phyloP scores from a whole-genome alignment of 352 stramenopile species.

The Globisporangium acanthophoron region DNA sequence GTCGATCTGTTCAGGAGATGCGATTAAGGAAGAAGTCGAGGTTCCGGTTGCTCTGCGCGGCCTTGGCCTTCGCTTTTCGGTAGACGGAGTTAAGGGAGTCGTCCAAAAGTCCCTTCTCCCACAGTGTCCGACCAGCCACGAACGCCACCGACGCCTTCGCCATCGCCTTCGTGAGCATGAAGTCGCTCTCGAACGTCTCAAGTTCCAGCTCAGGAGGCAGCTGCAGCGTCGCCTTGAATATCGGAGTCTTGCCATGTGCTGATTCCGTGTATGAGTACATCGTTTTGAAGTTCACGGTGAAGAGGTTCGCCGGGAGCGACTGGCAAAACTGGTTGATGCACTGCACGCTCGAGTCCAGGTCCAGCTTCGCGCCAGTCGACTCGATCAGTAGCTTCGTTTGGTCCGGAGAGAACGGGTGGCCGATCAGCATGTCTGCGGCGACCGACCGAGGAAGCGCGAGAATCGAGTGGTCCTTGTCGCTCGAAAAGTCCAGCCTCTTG shows the following conservation, averaged over 20 bases:
- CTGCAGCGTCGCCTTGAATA: conserved; percentile 49
- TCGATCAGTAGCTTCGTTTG: conserved; percentile 35
- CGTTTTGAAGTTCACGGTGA: conserved; percentile 42
- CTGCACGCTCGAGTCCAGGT: conserved; percentile 68
- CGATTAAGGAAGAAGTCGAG: conserved; percentile 47
- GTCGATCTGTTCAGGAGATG: conserved; percentile 13
- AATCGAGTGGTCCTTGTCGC: conserved; percentile 58
- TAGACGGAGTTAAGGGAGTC: conserved; percentile 73
- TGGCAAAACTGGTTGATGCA: conserved; percentile 81
- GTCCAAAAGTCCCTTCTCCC: conserved; percentile 48
- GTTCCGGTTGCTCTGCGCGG: conserved; percentile 31
- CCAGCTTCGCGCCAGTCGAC: conserved; percentile 55
- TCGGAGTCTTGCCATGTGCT: conserved; percentile 19
- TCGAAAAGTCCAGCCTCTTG: conserved; percentile 51
- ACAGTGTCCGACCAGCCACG: conserved; percentile 44
- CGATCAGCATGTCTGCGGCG: conserved; percentile 31
- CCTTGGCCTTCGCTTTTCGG: conserved; percentile 46
- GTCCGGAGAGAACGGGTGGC: conserved; percentile 16
- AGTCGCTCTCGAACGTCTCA: conserved; percentile 34
- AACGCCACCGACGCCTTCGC: conserved; percentile 60
- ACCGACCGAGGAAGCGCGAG: conserved; percentile 50
- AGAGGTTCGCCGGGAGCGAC: conserved; percentile 49
- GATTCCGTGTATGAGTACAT: conserved; percentile 45
- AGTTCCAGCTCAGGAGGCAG: conserved; percentile 53
- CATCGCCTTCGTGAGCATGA: conserved; percentile 46